Evolutionary conservation across 371 early-diverging fungal genomes (phyloP), one percentile per base, ranked within the genome.

Genomic region (Saksenaea oblongispora): DNA sequence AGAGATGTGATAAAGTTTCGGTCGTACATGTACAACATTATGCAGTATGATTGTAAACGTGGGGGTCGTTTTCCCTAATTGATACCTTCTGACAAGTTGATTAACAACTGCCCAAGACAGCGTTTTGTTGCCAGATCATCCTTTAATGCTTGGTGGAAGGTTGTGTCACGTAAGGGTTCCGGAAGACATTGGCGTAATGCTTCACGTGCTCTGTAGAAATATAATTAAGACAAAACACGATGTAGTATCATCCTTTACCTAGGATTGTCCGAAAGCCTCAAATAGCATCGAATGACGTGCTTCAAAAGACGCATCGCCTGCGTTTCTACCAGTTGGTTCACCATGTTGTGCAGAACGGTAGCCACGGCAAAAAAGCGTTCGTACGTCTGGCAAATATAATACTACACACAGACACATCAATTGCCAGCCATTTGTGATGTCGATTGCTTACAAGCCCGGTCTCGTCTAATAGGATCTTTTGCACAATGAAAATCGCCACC

Each of bases 401-500:
- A 79, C 79, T 79, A 72, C 14, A 17, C 4, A 53, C 17, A 51
- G 28, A 41, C 28, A 44, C n/a, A 18, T 31, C 0, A 4, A 7
- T 26, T n/a, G 5, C 31, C 42, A 8, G 42, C 5, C 18, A 41
- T 17, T 34, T 54, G 5, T n/a, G 9, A 1, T 22, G 18, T 27
- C 22, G 0, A 10, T 11, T 11, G 37, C 70, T 69, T 75, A 89
- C 91, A 58, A 99, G 87, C 1, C 99, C 99, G 70, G 94, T 91
- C 44, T 95, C 95, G 72, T 95, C 97, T 62, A 93, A 79, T 24
- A 99, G 85, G 56, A 99, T 98, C 69, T 96, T 93, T 76, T 98
- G 96, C 58, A 99, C 95, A 57, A 99, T 97, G 75, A 98, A 95
- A 31, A 95, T 97, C 27, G 99, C 98, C 59, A 96, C 96, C n/a